Conservation (phyloP, 352 stramenopile species). For the Discostella stelligera region DNA sequence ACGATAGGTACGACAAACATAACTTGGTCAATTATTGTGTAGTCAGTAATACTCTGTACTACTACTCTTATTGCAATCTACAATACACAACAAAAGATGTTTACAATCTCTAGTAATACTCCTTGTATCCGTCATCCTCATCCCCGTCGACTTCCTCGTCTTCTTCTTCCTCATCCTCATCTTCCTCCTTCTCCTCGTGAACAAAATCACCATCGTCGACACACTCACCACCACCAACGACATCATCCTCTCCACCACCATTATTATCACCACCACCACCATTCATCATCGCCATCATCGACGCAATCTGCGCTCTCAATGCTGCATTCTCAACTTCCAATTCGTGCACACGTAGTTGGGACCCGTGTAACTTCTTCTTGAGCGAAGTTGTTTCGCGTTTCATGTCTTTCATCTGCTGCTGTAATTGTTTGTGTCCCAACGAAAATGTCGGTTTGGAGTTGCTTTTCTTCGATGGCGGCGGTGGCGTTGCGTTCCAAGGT, state of each 20-base stretch:
- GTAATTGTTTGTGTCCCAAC: not conserved
- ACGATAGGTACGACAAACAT: too few relatives aligned
- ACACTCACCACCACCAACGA: not conserved
- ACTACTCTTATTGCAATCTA: too few relatives aligned
- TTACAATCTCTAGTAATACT: not conserved
- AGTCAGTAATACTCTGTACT: too few relatives aligned
- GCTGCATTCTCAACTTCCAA: conserved; percentile 4
- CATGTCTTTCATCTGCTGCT: not conserved
- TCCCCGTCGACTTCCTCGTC: not conserved
- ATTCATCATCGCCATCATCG: not conserved
- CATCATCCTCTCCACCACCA: too few relatives aligned
- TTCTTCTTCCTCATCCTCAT: not conserved
- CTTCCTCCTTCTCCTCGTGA: not conserved
- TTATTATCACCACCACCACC: not conserved
- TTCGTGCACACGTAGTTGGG: not conserved
- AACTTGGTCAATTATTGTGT: too few relatives aligned
- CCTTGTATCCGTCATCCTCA: not conserved
- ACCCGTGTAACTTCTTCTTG: not conserved
- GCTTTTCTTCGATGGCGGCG: not conserved
- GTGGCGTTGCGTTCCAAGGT: not conserved
- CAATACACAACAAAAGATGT: too few relatives aligned
- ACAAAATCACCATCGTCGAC: not conserved
- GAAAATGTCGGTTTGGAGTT: not conserved
- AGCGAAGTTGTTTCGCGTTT: conserved; percentile 7
- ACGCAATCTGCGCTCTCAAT: not conserved